These are phyloP conservation scores for Penicillium chermesinum DNA, from an alignment of 495 filamentous ascomycete species.

Conservation along the genomic window DNA sequence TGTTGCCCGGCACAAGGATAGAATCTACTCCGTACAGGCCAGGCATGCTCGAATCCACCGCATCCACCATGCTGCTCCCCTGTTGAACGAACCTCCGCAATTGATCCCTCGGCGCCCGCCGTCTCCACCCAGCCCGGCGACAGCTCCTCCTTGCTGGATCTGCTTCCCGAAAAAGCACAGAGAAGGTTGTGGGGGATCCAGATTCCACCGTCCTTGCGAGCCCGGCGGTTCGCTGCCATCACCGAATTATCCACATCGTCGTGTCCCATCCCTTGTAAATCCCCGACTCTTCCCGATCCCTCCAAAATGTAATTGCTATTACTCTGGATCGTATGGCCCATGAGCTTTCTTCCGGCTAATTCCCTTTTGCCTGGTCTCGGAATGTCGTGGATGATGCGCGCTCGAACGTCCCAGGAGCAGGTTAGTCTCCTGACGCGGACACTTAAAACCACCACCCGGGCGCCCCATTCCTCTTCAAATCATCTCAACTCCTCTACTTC, in stretches of 20 bases:
- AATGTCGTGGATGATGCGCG: constrained; percentile 35
- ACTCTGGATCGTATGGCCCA: constrained; percentile 5
- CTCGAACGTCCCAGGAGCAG: constrained; percentile 29
- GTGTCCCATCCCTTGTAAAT: constrained; percentile 22
- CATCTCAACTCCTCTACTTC: constrained; percentile 20
- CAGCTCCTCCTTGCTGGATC: constrained; percentile 24
- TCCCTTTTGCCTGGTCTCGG: constrained; percentile 28
- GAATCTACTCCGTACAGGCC: not conserved
- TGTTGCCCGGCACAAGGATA: too few relatives aligned
- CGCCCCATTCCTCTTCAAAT: constrained; percentile 20
- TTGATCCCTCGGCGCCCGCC: constrained; percentile 12
- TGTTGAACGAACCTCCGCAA: constrained; percentile 16
- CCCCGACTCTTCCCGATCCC: constrained; percentile 40
- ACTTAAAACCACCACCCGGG: constrained; percentile 35
- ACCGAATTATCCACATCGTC: constrained; percentile 35
- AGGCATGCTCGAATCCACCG: not conserved
- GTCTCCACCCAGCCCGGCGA: constrained; percentile 10
- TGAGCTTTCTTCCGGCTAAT: constrained; percentile 23
- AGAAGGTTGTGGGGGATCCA: constrained; percentile 35
- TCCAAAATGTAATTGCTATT: constrained; percentile 21
- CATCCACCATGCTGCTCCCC: not conserved
- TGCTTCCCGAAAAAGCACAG: constrained; percentile 24
- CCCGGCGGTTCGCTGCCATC: constrained; percentile 39
- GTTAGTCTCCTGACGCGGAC: constrained; percentile 28
- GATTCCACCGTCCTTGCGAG: constrained; percentile 21